Evolutionary conservation across 495 filamentous ascomycete species (phyloP).

Genomic region (Rusavskia elegans): DNA sequence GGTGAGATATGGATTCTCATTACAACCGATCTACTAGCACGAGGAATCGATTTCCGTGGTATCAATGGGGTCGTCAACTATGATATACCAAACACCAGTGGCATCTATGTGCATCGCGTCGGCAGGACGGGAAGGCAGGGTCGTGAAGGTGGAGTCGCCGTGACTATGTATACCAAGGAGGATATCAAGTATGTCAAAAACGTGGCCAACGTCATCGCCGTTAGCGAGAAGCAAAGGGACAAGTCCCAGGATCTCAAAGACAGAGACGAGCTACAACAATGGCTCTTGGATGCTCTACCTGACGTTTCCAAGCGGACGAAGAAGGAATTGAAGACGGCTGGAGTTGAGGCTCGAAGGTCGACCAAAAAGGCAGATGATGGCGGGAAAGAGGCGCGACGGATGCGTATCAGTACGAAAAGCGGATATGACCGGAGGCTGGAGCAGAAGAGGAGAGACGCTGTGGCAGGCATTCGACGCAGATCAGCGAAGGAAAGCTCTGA

Average conservation of each 20-base stretch:
- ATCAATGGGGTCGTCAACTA: slow-evolving; percentile 94
- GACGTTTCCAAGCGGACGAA: slow-evolving; percentile 66
- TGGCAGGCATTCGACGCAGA: slow-evolving; percentile 53
- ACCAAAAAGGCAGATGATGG: slow-evolving; percentile 26
- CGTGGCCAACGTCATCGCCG: slow-evolving; percentile 81
- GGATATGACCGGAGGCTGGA: slow-evolving; percentile 69
- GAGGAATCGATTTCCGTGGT: slow-evolving; percentile 81
- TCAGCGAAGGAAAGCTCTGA: slow-evolving; percentile 23
- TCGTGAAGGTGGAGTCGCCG: slow-evolving; percentile 72
- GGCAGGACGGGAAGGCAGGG: slow-evolving; percentile 85
- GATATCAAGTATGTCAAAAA: slow-evolving; percentile 82
- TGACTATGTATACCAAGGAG: slow-evolving; percentile 90
- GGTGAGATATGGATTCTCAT: slow-evolving; percentile 94
- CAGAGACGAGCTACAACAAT: slow-evolving; percentile 47
- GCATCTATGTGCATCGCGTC: slow-evolving; percentile 83
- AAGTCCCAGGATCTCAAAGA: slow-evolving; percentile 15
- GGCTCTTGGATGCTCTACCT: slow-evolving; percentile 80
- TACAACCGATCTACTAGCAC: slow-evolving; percentile 80
- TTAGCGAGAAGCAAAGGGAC: slow-evolving; percentile 49
- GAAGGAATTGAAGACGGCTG: slow-evolving; percentile 64
- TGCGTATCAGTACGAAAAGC: slow-evolving; percentile 81
- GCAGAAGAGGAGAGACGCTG: slow-evolving; percentile 58
- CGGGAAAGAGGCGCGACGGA: slow-evolving; percentile 24
- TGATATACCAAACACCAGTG: slow-evolving; percentile 77
- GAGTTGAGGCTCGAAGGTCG: slow-evolving; percentile 57